Conservation (phyloP, 257 asterid genomes). For the Przewalskia tangutica region DNA sequence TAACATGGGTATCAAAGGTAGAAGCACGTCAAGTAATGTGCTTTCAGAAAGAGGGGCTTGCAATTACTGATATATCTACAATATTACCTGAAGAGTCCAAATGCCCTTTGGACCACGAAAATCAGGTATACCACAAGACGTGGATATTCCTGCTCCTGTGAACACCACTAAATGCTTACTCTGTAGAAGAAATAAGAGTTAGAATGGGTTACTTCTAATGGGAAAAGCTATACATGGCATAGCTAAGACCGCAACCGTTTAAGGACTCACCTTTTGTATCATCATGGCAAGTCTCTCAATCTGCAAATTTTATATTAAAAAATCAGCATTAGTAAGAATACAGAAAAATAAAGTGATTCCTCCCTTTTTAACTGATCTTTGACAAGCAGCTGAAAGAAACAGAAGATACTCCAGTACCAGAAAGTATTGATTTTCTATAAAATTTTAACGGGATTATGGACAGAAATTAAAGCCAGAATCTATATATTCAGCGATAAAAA, state of each 20-base stretch:
- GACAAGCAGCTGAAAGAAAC: background rate
- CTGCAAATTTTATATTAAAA: constrained; percentile 36
- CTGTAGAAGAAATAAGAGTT: constrained; percentile 41
- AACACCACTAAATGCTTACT: constrained; percentile 94
- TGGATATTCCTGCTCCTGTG: constrained; percentile 97
- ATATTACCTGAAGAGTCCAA: constrained; percentile 90
- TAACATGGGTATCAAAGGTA: background rate
- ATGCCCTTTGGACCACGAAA: constrained; percentile 98
- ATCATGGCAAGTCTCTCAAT: constrained; percentile 61
- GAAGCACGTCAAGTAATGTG: background rate
- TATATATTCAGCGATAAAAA: background rate
- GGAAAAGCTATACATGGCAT: constrained; percentile 11
- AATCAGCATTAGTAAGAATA: constrained; percentile 3
- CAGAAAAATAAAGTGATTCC: background rate
- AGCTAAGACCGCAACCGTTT: background rate
- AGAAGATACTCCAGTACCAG: background rate
- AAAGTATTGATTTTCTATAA: background rate
- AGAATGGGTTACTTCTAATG: constrained; percentile 13
- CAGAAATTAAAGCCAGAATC: background rate
- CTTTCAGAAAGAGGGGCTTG: background rate
- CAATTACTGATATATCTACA: background rate
- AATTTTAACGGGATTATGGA: background rate
- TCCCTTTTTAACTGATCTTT: background rate
- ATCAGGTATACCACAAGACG: constrained; percentile 97
- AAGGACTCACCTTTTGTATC: constrained; percentile 58